Evolutionary conservation across 148 eudicot genomes (phyloP), one percentile per base, ranked within the genome.

Genomic region (Mesembryanthemum crystallinum): DNA sequence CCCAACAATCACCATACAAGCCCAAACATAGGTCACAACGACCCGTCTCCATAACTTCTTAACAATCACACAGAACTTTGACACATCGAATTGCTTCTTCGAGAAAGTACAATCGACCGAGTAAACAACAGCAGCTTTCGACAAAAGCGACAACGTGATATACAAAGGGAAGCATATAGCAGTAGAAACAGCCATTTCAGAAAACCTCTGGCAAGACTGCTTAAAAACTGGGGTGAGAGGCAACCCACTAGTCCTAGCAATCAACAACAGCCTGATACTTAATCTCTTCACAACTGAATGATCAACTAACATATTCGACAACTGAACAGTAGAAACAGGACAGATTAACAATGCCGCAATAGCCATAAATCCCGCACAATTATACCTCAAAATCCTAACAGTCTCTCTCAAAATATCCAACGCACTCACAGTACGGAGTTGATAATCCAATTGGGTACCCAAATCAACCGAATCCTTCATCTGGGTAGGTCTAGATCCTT

Each of bases 51-150:
- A 90, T 59, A 92, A 79, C 86, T 89, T 92, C 72, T 72, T 81
- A 11, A 83, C 74, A 7, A 92, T 80, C 29, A 79, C 78, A 77
- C 74, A 87, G 32, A 88, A 92, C 75, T 90, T 90, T 3, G 81
- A 79, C 0, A 73, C 49, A 73, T 88, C 88, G 42, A 92, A 95
- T 29, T 80, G 85, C 59, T 83, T 92, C 81, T 88, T 89, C 1
- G 96, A 89, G 68, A 92, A 95, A 60, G 94, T 92, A 82, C 98
- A 92, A 59, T 95, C 96, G 24, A 95, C 97, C 0, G 97, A 86
- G 81, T 90, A 87, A 11, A 90, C 88, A 60, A 92, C 84, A n/a
- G 92, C 96, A n/a, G 90, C 91, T 77, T 90, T 95, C 4, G 98
- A 89, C 75, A 92, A 73, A 29, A 95, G 82, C 43, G 86, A 89